Evolutionary conservation across 768 basidiomycete species (phyloP), one percentile per base, ranked within the genome.

Genomic region (Neoboletus subvelutipes): DNA sequence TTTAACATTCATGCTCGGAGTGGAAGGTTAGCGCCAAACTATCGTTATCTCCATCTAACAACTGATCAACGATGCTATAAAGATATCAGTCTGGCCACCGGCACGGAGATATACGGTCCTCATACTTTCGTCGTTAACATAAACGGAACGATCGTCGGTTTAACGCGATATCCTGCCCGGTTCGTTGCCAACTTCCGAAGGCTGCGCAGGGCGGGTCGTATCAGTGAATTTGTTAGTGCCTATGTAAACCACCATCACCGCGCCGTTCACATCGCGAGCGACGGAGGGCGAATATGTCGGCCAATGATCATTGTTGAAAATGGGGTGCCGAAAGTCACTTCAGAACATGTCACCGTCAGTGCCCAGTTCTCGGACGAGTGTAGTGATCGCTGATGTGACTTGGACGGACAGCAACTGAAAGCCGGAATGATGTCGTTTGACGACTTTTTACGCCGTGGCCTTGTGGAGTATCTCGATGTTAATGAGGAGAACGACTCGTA

Each of bases 401-500:
- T 52, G 52, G 12, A 46, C 46, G 43, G 20, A 1, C 65, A 95
- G 89, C 80, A 87, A 70, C 81, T 98, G 54, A 95, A 95, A 71
- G 82, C 84, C 63, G 88, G 85, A 34, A 74, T 75, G 48, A 80
- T 91, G 42, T 84, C 85, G 5, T 99, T 99, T 68, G 96, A 99
- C 71, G 94, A 95, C 71, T 98, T 99, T 75, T 78, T 99, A 22
- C 81, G 83, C 45, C 86, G 86, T 60, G 97, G 97, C 31, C 82
- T 99, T 15, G 93, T 98, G 57, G 97, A 99, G 71, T 99, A 99
- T 69, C 85, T 98, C 40, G 97, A 98, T 70, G 95, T 98, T 52
- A 99, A 99, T 71, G 97, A 99, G 74, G 97, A 99, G 75, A 98
- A 98, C 70, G 97, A 98, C 73, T 88, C 95, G 20, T 88, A 88